Evolutionary conservation across 2,329 filamentous ascomycete species (phyloP).

Genomic region (Fusarium sororula): DNA sequence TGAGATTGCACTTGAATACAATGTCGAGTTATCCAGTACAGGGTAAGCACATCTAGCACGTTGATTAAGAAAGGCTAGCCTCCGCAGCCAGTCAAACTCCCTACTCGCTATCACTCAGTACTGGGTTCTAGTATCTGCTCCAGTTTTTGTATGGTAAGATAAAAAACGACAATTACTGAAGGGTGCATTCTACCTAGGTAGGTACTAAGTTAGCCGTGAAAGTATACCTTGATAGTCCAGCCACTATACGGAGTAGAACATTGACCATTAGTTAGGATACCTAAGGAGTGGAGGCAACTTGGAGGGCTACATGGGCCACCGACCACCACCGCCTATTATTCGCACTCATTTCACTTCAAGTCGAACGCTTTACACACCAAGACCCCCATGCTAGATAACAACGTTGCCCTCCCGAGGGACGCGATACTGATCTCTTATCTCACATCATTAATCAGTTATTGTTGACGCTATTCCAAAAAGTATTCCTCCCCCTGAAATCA

Average conservation of each 20-base stretch:
- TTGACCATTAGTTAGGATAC: background rate
- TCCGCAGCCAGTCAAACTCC: background rate
- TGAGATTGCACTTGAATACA: background rate
- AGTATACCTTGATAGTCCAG: background rate
- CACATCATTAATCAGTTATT: background rate
- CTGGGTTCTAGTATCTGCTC: background rate
- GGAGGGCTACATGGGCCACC: background rate
- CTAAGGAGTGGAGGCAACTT: background rate
- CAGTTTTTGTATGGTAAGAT: background rate
- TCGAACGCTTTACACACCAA: background rate
- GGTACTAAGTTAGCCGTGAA: background rate
- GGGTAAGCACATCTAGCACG: background rate
- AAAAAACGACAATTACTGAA: background rate
- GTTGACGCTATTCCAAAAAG: background rate
- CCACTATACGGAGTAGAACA: background rate
- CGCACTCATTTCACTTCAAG: background rate
- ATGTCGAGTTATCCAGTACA: background rate
- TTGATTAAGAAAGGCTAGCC: background rate
- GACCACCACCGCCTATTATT: background rate
- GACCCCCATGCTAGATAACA: background rate
- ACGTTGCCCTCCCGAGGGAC: background rate
- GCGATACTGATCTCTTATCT: background rate
- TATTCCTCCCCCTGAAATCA: conserved; percentile 17
- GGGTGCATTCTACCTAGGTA: background rate
- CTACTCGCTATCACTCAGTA: background rate